These are phyloP conservation scores for Guillardia theta DNA, from an alignment of 78 protist genomes.

Conservation along the genomic window DNA sequence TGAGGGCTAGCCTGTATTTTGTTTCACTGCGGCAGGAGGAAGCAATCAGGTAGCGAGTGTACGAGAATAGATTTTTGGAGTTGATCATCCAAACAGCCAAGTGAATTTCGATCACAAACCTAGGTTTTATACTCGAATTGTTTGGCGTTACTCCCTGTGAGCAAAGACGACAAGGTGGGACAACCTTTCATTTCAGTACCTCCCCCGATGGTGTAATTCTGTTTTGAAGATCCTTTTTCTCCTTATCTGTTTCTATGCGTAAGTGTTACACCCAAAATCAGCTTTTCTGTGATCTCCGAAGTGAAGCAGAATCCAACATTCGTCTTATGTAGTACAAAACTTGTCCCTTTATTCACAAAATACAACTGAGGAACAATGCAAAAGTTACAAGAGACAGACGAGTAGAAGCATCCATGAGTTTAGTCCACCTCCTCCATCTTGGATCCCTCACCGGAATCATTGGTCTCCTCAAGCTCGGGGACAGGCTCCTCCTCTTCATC, in stretches of 20 bases:
- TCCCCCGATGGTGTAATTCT: too few relatives aligned
- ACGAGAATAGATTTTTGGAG: too few relatives aligned
- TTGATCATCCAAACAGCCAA: too few relatives aligned
- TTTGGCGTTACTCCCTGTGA: too few relatives aligned
- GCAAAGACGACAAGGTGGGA: too few relatives aligned
- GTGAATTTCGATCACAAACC: too few relatives aligned
- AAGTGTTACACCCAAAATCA: background rate
- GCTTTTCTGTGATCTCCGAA: background rate
- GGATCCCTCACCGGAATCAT: background rate
- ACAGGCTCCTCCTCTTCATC: constrained; percentile 38
- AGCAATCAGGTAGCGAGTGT: too few relatives aligned
- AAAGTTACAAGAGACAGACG: background rate
- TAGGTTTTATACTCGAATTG: too few relatives aligned
- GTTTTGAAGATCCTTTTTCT: too few relatives aligned
- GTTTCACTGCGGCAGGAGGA: too few relatives aligned
- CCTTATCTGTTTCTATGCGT: background rate
- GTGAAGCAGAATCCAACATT: background rate
- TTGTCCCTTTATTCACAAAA: background rate
- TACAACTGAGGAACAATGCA: background rate
- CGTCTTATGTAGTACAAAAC: background rate
- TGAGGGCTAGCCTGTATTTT: too few relatives aligned
- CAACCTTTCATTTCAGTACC: too few relatives aligned
- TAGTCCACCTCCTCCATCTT: constrained; percentile 49
- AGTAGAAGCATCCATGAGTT: background rate
- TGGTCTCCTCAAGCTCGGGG: constrained; percentile 33